Conservation (phyloP, 805 yeast species). For the Scheffersomyces ergatensis region DNA sequence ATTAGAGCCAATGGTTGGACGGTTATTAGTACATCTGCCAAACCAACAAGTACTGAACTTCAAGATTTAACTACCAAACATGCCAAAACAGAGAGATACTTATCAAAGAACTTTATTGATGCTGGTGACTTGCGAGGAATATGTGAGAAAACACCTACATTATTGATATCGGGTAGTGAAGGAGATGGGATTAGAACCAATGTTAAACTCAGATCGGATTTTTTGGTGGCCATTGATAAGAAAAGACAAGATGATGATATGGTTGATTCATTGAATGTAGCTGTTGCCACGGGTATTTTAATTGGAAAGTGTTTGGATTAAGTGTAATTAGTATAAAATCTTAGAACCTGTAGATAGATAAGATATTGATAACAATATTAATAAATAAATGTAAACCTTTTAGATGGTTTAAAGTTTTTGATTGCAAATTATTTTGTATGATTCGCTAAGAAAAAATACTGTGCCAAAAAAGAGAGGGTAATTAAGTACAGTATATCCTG, state of each 20-base stretch:
- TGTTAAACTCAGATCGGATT: conserved; percentile 57
- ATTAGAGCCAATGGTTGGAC: conserved; percentile 66
- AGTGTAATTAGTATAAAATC: background rate
- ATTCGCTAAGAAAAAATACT: too few relatives aligned
- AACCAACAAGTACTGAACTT: conserved; percentile 19
- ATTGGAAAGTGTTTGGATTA: background rate
- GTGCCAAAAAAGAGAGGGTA: too few relatives aligned
- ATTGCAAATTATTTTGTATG: too few relatives aligned
- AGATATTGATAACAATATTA: too few relatives aligned
- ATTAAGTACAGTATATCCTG: too few relatives aligned
- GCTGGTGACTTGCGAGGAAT: conserved; percentile 43
- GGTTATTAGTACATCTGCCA: conserved; percentile 59
- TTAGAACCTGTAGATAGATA: background rate
- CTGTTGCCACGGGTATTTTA: conserved; percentile 77
- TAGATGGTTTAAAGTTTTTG: too few relatives aligned
- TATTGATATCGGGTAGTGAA: conserved; percentile 82
- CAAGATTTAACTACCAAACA: conserved; percentile 22
- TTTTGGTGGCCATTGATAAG: conserved; percentile 39
- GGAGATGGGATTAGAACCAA: conserved; percentile 77
- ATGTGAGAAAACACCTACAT: conserved; percentile 51
- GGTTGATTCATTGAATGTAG: conserved; percentile 83
- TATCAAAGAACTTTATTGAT: conserved; percentile 34
- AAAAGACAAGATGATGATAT: conserved; percentile 22
- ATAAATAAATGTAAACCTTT: too few relatives aligned
- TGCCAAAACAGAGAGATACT: conserved; percentile 22